Base-by-base conservation (phyloP, 345 rosid genomes). In the Aethionema arabicum region DNA sequence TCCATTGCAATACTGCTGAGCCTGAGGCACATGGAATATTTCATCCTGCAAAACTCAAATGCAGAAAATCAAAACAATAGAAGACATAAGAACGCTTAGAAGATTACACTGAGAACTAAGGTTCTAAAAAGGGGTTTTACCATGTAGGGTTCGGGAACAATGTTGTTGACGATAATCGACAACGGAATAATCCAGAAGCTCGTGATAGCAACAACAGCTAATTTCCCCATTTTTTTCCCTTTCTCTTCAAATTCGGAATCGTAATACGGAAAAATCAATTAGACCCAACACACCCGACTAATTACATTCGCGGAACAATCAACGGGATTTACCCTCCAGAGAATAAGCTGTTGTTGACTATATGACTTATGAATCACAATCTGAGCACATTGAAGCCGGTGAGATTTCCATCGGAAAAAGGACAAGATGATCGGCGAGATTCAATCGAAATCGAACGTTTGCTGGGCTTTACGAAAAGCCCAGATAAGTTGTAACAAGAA, bases 21-120 rank as follows among this genome's bases (percentile, higher is more conserved):
- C 92, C 53, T 90, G 99, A 63, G 99, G 95, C 31, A 87, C 76
- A 57, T 93, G 99, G 60, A 93, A 90, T 46, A 90, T 90, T 78
- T 90, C 99, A 74, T 90, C 99, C 99, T 93, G 84, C 74, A 79
- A 40, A 38, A 52, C 59, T 36, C 12, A 48, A n/a, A 56, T 11
- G 4, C 33, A 56, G 12, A 7, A 40, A 46, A 41, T 21, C 4
- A 21, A 37, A 6, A 70, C 41, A 49, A 37, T 51, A 16, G 4
- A 2, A 57, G 32, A 31, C 16, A 62, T 12, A 4, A 49, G 7
- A 33, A 0, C 0, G 5, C 7, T 61, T 15, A 5, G 3, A 1
- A 45, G 43, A 30, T 30, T 10, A 7, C 2, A 48, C 4, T 6
- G 21, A 5, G 45, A 42, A 4, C 33, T 27, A 7, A 47, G 54